Base-by-base conservation (phyloP, 169 alveolate genomes). In the Plasmodium chabaudi region DNA sequence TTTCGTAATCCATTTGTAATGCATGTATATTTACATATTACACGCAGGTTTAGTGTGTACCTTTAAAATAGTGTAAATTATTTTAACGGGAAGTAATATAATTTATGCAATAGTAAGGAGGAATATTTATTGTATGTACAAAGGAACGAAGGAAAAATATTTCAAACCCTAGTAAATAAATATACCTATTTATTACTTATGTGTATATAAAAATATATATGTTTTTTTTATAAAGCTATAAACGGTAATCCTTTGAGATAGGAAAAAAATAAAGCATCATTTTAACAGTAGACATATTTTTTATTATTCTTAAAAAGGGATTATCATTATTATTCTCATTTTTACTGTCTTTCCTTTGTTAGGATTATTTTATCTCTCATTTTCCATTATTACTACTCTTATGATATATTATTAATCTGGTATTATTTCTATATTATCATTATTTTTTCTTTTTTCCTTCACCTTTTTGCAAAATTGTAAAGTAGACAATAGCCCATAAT, bases 401-500 rank as follows among this genome's bases (percentile, higher is more conserved):
- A 34, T 5, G 42, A 34, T 3, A 34, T 34, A 34, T 34, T 34
- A 34, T 34, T 34, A 34, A 34, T 3, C 5, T 34, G 59, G 0
- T 9, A 12, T 34, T 34, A 34, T 34, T 34, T 6, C 7, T 5
- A 34, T 34, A 34, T 1, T 5, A 34, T 34, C 7, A 34, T 34
- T 34, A 34, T 57, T 51, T 34, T 47, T 70, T 51, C 13, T 69
- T 49, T 34, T 46, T 69, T 70, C 19, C 44, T 51, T 70, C 25
- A 47, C 13, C 53, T 51, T 70, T 70, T 34, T 70, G 23, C 53
- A 23, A 39, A 51, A 46, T 9, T 49, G 42, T 34, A 42, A 69
- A 49, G 21, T 69, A 70, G 82, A 70, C 82, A 70, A 70, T 70
- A 47, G 68, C 39, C 53, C 9, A 34, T 34, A 34, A 34, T 34